phyloP scores from a whole-genome alignment of 352 stramenopile genomes.

The Globisporangium cederbergense region DNA sequence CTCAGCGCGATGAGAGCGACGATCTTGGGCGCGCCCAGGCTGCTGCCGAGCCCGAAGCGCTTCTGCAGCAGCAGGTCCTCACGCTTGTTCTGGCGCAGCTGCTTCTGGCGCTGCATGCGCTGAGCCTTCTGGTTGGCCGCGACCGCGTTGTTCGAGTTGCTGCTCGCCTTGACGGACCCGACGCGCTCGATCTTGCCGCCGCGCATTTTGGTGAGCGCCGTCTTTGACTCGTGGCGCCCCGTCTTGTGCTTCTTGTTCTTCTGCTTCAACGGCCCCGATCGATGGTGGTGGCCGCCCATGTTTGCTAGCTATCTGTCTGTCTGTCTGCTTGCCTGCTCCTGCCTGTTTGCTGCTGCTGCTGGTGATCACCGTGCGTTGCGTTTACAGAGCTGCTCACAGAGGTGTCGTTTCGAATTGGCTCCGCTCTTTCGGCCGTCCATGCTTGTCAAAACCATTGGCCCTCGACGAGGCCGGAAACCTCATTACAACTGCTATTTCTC shows the following conservation, averaged over 20 bases:
- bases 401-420: constrained; percentile 20
- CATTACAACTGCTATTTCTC: neutral
- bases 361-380: neutral
- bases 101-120: constrained; percentile 81
- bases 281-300: constrained; percentile 82
- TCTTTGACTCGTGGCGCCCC: constrained; percentile 83
- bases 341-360: neutral
- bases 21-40: constrained; percentile 75
- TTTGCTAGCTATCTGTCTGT: neutral
- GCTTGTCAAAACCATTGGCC: constrained; percentile 17
- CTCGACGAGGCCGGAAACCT: no score
- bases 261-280: constrained; percentile 87
- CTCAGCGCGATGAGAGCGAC: constrained; percentile 83
- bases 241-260: constrained; percentile 92
- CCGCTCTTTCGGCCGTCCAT: neutral
- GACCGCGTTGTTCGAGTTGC: constrained; percentile 41
- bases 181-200: constrained; percentile 76
- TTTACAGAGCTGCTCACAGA: neutral
- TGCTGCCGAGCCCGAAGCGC: constrained; percentile 73
- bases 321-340: neutral
- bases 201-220: constrained; percentile 51
- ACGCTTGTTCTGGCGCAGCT: constrained; percentile 80
- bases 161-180: constrained; percentile 34
- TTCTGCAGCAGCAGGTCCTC: constrained; percentile 82
- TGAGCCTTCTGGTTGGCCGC: constrained; percentile 67